These are phyloP conservation scores for Russula sp. DNA, from an alignment of 768 basidiomycete genomes.

Conservation along the genomic window DNA sequence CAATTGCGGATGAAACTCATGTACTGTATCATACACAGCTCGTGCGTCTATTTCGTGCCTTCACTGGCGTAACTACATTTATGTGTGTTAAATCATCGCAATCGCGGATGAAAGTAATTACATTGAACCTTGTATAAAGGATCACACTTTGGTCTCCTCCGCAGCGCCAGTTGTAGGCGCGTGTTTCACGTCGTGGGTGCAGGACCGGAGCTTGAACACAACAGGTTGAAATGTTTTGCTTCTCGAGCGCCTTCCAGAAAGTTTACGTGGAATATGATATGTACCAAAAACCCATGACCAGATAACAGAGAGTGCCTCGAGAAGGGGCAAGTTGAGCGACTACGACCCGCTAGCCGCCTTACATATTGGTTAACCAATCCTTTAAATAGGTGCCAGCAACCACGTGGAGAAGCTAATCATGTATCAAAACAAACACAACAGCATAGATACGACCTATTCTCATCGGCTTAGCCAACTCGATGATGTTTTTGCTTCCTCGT, in stretches of 20 bases:
- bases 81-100: too few relatives aligned
- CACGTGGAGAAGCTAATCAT: neutral
- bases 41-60: neutral
- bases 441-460: conserved; percentile 1
- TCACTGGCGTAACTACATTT: neutral
- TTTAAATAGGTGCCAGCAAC: neutral
- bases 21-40: too few relatives aligned
- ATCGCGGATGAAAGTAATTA: too few relatives aligned
- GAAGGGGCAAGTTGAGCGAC: neutral
- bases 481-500: conserved; percentile 8
- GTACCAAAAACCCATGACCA: neutral
- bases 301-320: neutral
- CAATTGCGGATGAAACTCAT: neutral
- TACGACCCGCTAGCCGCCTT: neutral
- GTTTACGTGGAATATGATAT: neutral
- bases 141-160: neutral
- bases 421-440: neutral
- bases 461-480: conserved; percentile 19
- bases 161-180: neutral
- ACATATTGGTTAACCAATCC: neutral
- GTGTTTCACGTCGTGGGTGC: neutral
- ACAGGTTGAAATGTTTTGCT: neutral
- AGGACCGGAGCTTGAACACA: neutral
- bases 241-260: neutral
- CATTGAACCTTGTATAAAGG: neutral